These are phyloP conservation scores for Athelia psychrophila DNA, from an alignment of 1,284 basidiomycete genomes.

Conservation along the genomic window DNA sequence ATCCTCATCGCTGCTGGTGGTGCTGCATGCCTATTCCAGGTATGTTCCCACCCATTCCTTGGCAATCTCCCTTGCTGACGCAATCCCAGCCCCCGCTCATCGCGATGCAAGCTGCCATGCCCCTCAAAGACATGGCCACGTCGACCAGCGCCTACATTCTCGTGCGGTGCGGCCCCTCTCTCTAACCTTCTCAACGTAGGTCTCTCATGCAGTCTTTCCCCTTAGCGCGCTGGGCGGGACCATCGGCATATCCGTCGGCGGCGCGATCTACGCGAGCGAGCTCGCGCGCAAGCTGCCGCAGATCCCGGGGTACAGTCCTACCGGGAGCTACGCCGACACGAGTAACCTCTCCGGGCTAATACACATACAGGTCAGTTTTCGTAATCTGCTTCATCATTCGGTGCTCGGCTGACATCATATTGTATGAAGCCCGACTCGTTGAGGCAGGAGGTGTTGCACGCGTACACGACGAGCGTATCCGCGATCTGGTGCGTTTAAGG, in stretches of 20 bases:
- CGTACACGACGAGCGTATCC: conserved; percentile 13
- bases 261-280: conserved; percentile 16
- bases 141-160: conserved; percentile 31
- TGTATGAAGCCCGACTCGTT: background rate
- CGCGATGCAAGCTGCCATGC: conserved; percentile 38
- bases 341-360: conserved; percentile 13
- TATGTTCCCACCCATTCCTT: conserved; percentile 1
- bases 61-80: conserved; percentile 14
- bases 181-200: no score
- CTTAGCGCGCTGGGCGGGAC: conserved; percentile 27
- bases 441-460: conserved; percentile 8
- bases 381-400: conserved; percentile 3
- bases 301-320: conserved; percentile 6
- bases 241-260: conserved; percentile 27
- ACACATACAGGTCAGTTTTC: conserved; percentile 9
- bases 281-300: conserved; percentile 8
- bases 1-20: conserved; percentile 32
- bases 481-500: conserved; percentile 14
- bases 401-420: no score
- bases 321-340: conserved; percentile 4
- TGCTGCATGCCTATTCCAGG: conserved; percentile 35
- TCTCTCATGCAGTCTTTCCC: no score
- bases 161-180: conserved; percentile 22
- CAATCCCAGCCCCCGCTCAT: conserved; percentile 19
- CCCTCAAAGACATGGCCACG: conserved; percentile 44